These are phyloP conservation scores for Apostasia ramifera DNA, from an alignment of 106 monocot species.

Conservation along the genomic window DNA sequence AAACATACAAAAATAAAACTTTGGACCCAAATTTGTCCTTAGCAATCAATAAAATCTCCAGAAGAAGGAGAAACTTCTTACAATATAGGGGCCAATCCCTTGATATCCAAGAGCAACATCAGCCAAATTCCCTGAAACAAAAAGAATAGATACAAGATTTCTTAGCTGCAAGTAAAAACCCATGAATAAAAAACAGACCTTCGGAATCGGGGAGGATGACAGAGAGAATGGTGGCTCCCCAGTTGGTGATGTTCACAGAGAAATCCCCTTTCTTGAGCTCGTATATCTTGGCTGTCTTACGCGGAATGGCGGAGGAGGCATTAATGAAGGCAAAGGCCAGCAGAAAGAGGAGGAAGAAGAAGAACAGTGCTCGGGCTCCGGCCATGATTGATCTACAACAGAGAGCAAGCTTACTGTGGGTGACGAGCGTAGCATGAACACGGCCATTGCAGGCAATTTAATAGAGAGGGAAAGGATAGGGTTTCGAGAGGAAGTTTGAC, in stretches of 20 bases:
- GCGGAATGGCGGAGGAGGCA: slow-evolving; percentile 6
- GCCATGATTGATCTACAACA: too few species aligned
- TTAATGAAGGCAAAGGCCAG: slow-evolving; percentile 3
- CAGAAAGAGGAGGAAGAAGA: slow-evolving; percentile 9
- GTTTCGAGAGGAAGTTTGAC: too few species aligned
- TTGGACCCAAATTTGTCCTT: neutral
- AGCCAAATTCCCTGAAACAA: slow-evolving; percentile 50
- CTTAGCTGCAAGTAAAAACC: neutral
- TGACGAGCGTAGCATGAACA: too few species aligned
- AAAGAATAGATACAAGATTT: neutral
- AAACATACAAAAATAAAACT: neutral
- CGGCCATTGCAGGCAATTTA: too few species aligned
- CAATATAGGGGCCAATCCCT: slow-evolving; percentile 25
- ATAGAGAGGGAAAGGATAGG: too few species aligned
- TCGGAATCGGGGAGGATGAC: slow-evolving; percentile 72
- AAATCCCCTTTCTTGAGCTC: slow-evolving; percentile 73
- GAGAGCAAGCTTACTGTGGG: too few species aligned
- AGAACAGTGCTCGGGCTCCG: slow-evolving; percentile 8
- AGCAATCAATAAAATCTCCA: neutral
- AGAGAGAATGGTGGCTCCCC: slow-evolving; percentile 77
- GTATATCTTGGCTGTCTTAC: slow-evolving; percentile 40
- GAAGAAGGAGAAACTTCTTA: slow-evolving; percentile 10
- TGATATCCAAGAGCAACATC: slow-evolving; percentile 66
- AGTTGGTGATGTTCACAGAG: slow-evolving; percentile 78
- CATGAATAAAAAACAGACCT: slow-evolving; percentile 24